Conservation (phyloP, 2,329 filamentous ascomycete species). For the Fusarium tjaetaba region DNA sequence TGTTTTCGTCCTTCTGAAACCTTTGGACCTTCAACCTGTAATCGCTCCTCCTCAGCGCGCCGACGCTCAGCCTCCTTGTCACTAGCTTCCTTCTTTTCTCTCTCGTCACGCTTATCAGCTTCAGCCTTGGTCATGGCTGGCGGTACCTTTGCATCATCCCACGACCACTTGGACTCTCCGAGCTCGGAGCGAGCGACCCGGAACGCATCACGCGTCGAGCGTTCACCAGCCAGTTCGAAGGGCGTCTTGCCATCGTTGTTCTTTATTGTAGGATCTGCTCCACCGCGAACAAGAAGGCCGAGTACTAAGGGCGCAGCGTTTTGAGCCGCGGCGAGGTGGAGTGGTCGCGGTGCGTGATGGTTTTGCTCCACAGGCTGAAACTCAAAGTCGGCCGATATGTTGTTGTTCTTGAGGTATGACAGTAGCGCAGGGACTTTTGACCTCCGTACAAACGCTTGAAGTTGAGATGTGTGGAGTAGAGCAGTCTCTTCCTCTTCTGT, state of each 20-base stretch:
- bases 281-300: conserved; percentile 78
- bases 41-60: conserved; percentile 76
- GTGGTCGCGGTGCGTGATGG: conserved; percentile 81
- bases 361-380: conserved; percentile 79
- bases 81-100: conserved; percentile 75
- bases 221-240: conserved; percentile 88
- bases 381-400: conserved; percentile 74
- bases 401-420: conserved; percentile 83
- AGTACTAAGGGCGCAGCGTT: conserved; percentile 81
- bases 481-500: conserved; percentile 87
- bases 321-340: conserved; percentile 86
- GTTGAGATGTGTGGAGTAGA: conserved; percentile 84
- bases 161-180: conserved; percentile 80
- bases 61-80: conserved; percentile 76
- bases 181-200: conserved; percentile 85
- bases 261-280: conserved; percentile 75
- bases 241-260: conserved; percentile 84
- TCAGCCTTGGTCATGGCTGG: conserved; percentile 75
- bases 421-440: conserved; percentile 90
- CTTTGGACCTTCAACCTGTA: conserved; percentile 73
- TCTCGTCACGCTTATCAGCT: conserved; percentile 73
- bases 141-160: conserved; percentile 80
- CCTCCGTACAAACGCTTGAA: conserved; percentile 87
- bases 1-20: conserved; percentile 59
- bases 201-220: conserved; percentile 88